Evolutionary conservation across 2,329 filamentous ascomycete species (phyloP).

Genomic region (Fusarium beomiforme): DNA sequence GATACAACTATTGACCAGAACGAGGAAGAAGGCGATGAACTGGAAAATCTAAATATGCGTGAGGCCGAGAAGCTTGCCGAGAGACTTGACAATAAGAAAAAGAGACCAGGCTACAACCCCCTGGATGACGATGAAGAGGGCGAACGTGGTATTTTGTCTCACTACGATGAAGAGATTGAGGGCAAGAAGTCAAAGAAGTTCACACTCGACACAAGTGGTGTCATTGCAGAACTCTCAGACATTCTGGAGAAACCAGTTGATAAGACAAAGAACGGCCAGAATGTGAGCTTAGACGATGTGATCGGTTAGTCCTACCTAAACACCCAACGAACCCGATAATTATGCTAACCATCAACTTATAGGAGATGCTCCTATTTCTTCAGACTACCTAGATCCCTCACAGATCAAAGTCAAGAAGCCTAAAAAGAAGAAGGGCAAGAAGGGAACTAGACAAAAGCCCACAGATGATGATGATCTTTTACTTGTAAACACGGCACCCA

Average conservation of each 20-base stretch:
- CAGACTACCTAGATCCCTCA: slow-evolving; percentile 88
- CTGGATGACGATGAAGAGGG: slow-evolving; percentile 75
- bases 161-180: slow-evolving; percentile 95
- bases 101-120: slow-evolving; percentile 88
- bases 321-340: neutral
- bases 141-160: slow-evolving; percentile 76
- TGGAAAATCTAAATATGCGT: slow-evolving; percentile 79
- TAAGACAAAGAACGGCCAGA: slow-evolving; percentile 70
- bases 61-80: slow-evolving; percentile 80
- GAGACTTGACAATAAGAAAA: slow-evolving; percentile 87
- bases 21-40: slow-evolving; percentile 88
- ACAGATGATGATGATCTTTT: slow-evolving; percentile 72
- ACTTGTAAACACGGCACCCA: slow-evolving; percentile 50
- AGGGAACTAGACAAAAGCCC: slow-evolving; percentile 75
- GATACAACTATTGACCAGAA: slow-evolving; percentile 87
- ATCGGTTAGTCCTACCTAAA: slow-evolving; percentile 52
- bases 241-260: slow-evolving; percentile 63
- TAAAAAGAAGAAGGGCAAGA: slow-evolving; percentile 92
- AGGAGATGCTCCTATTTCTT: slow-evolving; percentile 57
- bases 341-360: slow-evolving; percentile 17
- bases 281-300: slow-evolving; percentile 84
- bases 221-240: slow-evolving; percentile 70
- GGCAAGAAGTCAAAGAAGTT: slow-evolving; percentile 91
- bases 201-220: slow-evolving; percentile 82
- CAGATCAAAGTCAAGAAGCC: slow-evolving; percentile 94